Conservation (phyloP, 75 land plant genomes). For the Selaginella tamariscina region DNA sequence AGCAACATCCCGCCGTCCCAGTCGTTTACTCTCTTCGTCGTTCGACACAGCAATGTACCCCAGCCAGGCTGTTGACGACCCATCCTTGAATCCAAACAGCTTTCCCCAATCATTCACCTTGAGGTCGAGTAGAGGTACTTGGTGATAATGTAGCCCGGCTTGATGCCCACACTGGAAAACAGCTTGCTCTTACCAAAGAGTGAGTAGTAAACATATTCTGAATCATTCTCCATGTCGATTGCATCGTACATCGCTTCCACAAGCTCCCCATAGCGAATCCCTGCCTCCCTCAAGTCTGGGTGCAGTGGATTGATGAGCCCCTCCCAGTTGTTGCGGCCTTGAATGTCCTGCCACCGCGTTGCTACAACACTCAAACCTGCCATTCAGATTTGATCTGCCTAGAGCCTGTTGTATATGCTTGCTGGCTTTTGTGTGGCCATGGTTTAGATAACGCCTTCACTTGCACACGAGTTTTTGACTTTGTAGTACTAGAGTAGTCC, state of each 20-base stretch:
- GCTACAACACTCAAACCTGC: slow-evolving; percentile 14
- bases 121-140: slow-evolving; percentile 40
- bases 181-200: background rate
- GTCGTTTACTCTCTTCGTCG: background rate
- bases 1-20: slow-evolving; percentile 2
- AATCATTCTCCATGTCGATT: slow-evolving; percentile 29
- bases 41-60: slow-evolving; percentile 9
- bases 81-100: background rate
- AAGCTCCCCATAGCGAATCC: slow-evolving; percentile 64
- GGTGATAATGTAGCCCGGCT: slow-evolving; percentile 28
- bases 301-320: slow-evolving; percentile 67
- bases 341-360: slow-evolving; percentile 43
- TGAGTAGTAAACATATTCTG: background rate
- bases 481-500: too few relatives aligned
- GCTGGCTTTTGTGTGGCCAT: too few relatives aligned
- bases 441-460: too few relatives aligned
- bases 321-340: slow-evolving; percentile 52
- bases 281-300: slow-evolving; percentile 39
- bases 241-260: slow-evolving; percentile 70
- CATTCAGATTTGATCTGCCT: too few relatives aligned
- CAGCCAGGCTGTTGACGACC: background rate
- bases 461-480: too few relatives aligned
- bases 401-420: too few relatives aligned
- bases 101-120: background rate
- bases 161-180: background rate